phyloP scores from a whole-genome alignment of 768 basidiomycete genomes.

The Boletus coccyginus region DNA sequence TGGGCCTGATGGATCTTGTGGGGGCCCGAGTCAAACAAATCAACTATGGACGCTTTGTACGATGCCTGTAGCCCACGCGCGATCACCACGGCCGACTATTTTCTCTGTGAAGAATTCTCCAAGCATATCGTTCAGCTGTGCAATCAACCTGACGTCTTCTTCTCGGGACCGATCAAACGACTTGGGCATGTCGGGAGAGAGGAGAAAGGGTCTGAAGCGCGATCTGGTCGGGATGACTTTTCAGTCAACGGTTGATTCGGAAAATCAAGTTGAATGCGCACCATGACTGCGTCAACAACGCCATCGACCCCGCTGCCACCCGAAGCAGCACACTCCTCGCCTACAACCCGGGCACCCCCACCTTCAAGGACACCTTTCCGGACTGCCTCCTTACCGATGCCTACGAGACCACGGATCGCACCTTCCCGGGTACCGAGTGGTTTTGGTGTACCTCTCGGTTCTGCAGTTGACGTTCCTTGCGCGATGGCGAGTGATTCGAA shows the following conservation, averaged over 20 bases:
- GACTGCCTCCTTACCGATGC: conserved; percentile 82
- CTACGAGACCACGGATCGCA: conserved; percentile 82
- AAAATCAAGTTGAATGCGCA: conserved; percentile 28
- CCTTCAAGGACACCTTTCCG: conserved; percentile 80
- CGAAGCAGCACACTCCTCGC: conserved; percentile 52
- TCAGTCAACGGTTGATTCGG: neutral
- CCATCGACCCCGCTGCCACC: conserved; percentile 35
- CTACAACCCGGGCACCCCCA: conserved; percentile 73
- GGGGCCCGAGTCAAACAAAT: neutral
- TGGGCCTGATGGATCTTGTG: no score
- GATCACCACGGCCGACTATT: conserved; percentile 47
- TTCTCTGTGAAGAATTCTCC: conserved; percentile 63
- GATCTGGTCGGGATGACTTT: conserved; percentile 38
- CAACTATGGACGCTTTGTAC: conserved; percentile 33
- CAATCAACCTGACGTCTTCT: conserved; percentile 46
- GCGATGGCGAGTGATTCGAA: conserved; percentile 26
- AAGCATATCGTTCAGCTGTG: conserved; percentile 49
- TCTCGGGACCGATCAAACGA: conserved; percentile 49
- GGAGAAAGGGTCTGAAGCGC: conserved; percentile 61
- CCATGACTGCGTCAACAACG: conserved; percentile 62
- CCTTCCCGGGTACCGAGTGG: conserved; percentile 84
- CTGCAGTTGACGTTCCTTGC: conserved; percentile 38
- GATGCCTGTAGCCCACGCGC: conserved; percentile 62
- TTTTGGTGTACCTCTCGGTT: conserved; percentile 41
- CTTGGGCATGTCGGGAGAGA: conserved; percentile 54